Evolutionary conservation across 2,329 filamentous ascomycete genomes (phyloP).

Genomic region (Phaeosphaeriaceae sp.): DNA sequence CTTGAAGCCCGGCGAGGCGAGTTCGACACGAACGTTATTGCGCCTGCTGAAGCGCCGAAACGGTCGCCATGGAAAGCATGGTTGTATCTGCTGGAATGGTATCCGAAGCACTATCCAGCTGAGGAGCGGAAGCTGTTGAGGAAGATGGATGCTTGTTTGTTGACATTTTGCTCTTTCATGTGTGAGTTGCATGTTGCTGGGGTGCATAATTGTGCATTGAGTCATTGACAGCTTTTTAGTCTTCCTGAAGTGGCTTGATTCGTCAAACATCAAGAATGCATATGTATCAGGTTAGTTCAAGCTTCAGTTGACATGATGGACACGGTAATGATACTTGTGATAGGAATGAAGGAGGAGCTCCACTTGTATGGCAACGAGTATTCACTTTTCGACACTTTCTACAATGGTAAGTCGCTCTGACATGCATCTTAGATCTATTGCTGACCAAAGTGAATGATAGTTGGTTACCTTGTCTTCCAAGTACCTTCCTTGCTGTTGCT

Average conservation of each 20-base stretch:
- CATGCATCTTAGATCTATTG: not conserved
- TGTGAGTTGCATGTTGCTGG: slow-evolving; percentile 28
- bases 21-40: slow-evolving; percentile 37
- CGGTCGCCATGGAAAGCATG: slow-evolving; percentile 48
- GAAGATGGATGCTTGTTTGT: slow-evolving; percentile 46
- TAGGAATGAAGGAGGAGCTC: slow-evolving; percentile 37
- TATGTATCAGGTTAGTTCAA: slow-evolving; percentile 40
- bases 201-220: not conserved
- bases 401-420: slow-evolving; percentile 25
- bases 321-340: not conserved
- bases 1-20: slow-evolving; percentile 27
- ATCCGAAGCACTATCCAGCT: slow-evolving; percentile 43
- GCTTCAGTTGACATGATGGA: not conserved
- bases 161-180: slow-evolving; percentile 48
- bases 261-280: slow-evolving; percentile 55
- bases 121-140: slow-evolving; percentile 44
- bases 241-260: slow-evolving; percentile 49
- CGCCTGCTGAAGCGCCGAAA: slow-evolving; percentile 43
- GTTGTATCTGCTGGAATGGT: slow-evolving; percentile 50
- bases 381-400: slow-evolving; percentile 54
- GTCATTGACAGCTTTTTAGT: too few species aligned
- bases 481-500: slow-evolving; percentile 48
- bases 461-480: slow-evolving; percentile 50
- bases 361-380: slow-evolving; percentile 65
- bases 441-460: not conserved